A percentile compares a stretch with the other conserved stretches of the same genome.
phyloP scores from a whole-genome alignment of 1,139 yeast genomes.

The Trichomonascaceae sp. region DNA sequence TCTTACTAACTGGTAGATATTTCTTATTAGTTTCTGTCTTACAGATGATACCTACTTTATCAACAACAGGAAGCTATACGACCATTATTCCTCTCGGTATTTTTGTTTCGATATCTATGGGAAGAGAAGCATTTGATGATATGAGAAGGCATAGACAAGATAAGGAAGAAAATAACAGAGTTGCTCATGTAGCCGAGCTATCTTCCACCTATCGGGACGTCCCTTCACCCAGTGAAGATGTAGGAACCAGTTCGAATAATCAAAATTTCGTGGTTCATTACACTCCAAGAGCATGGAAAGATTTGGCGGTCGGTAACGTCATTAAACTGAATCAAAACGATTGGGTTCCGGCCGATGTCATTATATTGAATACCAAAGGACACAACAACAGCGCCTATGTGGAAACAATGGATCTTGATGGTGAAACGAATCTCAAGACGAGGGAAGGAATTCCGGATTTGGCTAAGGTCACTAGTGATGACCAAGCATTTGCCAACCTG shows the following conservation, averaged over 20 bases:
- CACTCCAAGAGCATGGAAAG: conserved; percentile 53
- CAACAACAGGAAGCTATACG: conserved; percentile 94
- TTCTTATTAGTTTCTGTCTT: conserved; percentile 82
- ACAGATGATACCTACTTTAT: conserved; percentile 97
- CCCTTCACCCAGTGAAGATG: not conserved
- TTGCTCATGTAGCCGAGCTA: conserved; percentile 37
- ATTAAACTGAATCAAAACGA: conserved; percentile 69
- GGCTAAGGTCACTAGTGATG: conserved; percentile 44
- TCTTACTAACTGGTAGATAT: conserved; percentile 33
- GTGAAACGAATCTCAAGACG: conserved; percentile 86
- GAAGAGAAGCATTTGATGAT: conserved; percentile 92
- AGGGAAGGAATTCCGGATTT: conserved; percentile 62
- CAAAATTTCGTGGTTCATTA: not conserved
- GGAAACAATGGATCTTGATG: conserved; percentile 97
- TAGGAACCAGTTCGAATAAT: not conserved
- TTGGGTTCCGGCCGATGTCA: conserved; percentile 88
- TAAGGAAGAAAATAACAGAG: conserved; percentile 71
- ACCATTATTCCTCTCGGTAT: conserved; percentile 84
- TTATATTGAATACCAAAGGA: conserved; percentile 61
- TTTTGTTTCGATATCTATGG: conserved; percentile 85
- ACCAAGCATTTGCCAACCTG: conserved; percentile 46
- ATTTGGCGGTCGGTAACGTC: conserved; percentile 79
- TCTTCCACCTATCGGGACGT: conserved; percentile 11
- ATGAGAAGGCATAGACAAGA: conserved; percentile 83
- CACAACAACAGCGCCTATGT: conserved; percentile 70